phyloP scores from a whole-genome alignment of 1,139 yeast genomes.

The Entelexis paramagnoliae region DNA sequence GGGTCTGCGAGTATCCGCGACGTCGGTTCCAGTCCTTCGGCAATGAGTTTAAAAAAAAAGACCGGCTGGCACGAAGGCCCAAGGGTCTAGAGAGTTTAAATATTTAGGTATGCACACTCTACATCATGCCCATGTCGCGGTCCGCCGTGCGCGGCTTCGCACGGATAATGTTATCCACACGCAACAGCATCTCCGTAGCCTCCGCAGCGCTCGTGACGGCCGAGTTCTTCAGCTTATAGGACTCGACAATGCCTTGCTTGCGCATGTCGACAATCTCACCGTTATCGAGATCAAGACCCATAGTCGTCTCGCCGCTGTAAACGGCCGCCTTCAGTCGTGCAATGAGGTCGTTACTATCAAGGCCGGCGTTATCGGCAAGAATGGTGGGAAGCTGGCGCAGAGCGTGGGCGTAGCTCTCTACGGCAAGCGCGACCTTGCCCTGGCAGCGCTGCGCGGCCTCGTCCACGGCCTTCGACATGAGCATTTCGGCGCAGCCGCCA shows the following conservation, averaged over 20 bases:
- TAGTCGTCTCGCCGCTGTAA: slow-evolving; percentile 82
- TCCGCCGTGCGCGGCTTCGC: slow-evolving; percentile 97
- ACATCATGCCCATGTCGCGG: slow-evolving; percentile 34
- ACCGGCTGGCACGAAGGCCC: no score
- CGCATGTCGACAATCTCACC: slow-evolving; percentile 91
- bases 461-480: slow-evolving; percentile 96
- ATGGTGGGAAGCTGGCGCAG: slow-evolving; percentile 91
- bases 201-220: slow-evolving; percentile 96
- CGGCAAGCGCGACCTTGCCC: slow-evolving; percentile 89
- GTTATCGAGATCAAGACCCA: slow-evolving; percentile 76
- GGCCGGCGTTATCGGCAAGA: slow-evolving; percentile 94
- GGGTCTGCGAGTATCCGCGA: no score
- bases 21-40: no score
- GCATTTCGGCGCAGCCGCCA: slow-evolving; percentile 97
- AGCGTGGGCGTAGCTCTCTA: slow-evolving; percentile 90
- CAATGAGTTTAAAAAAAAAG: no score
- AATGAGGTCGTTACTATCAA: slow-evolving; percentile 85
- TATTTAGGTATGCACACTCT: neutral
- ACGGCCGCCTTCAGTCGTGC: slow-evolving; percentile 86
- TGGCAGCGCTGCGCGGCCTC: slow-evolving; percentile 86
- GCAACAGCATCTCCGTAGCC: slow-evolving; percentile 88
- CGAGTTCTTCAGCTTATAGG: slow-evolving; percentile 81
- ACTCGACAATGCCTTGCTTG: slow-evolving; percentile 84
- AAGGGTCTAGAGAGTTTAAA: neutral
- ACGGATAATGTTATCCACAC: slow-evolving; percentile 92